These are phyloP conservation scores for Clonostachys byssicola DNA, from an alignment of 2,329 filamentous ascomycete genomes.

Conservation along the genomic window DNA sequence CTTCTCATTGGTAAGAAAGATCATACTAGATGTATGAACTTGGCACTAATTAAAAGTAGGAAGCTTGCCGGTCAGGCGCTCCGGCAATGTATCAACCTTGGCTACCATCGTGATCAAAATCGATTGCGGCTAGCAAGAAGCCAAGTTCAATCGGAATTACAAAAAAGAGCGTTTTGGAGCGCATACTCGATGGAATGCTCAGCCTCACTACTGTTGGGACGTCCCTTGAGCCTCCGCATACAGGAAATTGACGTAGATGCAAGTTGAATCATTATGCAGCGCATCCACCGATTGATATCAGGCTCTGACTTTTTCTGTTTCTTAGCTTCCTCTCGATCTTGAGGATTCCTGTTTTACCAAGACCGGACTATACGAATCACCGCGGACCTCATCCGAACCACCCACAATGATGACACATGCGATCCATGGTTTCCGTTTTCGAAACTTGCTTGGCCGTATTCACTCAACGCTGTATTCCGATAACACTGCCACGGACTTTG, in stretches of 20 bases:
- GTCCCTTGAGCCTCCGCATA: conserved; percentile 1
- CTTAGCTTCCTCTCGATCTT: conserved; percentile 1
- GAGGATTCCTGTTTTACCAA: conserved; percentile 1
- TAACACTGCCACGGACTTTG: too few species aligned
- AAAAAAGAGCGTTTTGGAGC: conserved; percentile 22
- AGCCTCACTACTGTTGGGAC: conserved; percentile 20
- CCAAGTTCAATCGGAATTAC: conserved; percentile 16
- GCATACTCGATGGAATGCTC: conserved; percentile 24
- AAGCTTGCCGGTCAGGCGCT: conserved; percentile 25
- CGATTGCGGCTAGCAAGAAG: conserved; percentile 6
- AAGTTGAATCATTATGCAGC: not conserved
- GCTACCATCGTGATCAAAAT: conserved; percentile 21
- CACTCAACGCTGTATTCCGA: not conserved
- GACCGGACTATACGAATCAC: not conserved
- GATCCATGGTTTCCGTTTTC: conserved; percentile 12
- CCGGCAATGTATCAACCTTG: conserved; percentile 24
- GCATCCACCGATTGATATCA: not conserved
- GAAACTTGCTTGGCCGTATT: not conserved
- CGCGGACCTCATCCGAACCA: conserved; percentile 2
- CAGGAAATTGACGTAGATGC: conserved; percentile 3
- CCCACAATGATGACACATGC: conserved; percentile 20
- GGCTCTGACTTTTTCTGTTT: not conserved
- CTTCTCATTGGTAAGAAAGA: conserved; percentile 7
- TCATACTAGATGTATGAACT: too few species aligned
- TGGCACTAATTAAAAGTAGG: conserved; percentile 2